Conservation (phyloP, 169 alveolate species). For the Plasmodium falciparum region DNA sequence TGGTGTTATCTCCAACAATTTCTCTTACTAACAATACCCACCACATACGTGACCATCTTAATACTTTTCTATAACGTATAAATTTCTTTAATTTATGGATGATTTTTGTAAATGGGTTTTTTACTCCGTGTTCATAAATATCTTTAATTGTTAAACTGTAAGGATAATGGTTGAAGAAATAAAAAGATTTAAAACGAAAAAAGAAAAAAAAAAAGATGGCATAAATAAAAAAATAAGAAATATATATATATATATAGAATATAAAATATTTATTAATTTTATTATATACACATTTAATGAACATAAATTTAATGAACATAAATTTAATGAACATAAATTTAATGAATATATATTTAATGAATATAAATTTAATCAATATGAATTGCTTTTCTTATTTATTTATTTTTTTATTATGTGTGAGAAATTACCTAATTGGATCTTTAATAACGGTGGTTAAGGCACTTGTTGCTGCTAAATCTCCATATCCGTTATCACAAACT, state of each 20-base stretch:
- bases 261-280: background rate
- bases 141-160: conserved; percentile 60
- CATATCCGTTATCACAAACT: conserved; percentile 36
- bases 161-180: background rate
- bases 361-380: too few species aligned
- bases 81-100: conserved; percentile 37
- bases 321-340: background rate
- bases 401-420: background rate
- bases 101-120: conserved; percentile 34
- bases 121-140: conserved; percentile 68
- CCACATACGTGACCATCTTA: conserved; percentile 78
- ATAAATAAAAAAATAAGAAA: background rate
- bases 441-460: conserved; percentile 30
- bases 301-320: background rate
- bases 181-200: background rate
- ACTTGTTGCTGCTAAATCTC: conserved; percentile 69
- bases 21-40: conserved; percentile 73
- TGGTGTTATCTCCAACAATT: conserved; percentile 67
- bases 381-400: background rate
- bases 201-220: background rate
- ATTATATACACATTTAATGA: background rate
- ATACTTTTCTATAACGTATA: conserved; percentile 71
- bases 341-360: background rate
- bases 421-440: conserved; percentile 33
- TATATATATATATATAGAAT: background rate